phyloP scores from a whole-genome alignment of 441 rosid species.

The Arabidopsis hybrid region DNA sequence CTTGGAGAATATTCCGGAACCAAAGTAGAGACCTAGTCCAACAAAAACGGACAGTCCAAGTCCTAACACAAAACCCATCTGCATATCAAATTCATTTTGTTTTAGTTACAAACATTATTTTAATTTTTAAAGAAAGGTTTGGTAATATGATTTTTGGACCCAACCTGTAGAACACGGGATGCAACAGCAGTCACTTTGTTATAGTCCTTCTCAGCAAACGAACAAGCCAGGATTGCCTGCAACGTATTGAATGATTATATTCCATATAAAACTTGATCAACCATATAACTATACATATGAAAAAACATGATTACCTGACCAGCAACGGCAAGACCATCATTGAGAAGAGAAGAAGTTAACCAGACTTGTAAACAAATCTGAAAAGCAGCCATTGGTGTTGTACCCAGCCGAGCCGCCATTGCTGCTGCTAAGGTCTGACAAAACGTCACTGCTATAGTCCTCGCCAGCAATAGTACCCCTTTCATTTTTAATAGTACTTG shows the following conservation, averaged over 20 bases:
- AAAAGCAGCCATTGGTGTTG: conserved; percentile 76
- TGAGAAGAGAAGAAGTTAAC: conserved; percentile 78
- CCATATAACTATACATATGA: neutral
- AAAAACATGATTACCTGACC: conserved; percentile 59
- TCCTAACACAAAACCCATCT: conserved; percentile 72
- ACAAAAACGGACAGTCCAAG: conserved; percentile 63
- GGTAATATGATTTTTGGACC: conserved; percentile 6
- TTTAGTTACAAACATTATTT: neutral
- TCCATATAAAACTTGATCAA: neutral
- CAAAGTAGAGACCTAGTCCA: conserved; percentile 64
- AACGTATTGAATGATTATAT: conserved; percentile 5
- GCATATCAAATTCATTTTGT: conserved; percentile 25
- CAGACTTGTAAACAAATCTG: conserved; percentile 80
- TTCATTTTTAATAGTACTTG: conserved; percentile 13
- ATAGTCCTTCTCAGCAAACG: conserved; percentile 69
- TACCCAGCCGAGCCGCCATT: conserved; percentile 74
- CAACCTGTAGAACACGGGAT: conserved; percentile 67
- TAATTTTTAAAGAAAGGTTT: no score
- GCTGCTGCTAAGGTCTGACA: conserved; percentile 81
- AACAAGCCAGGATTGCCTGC: conserved; percentile 73
- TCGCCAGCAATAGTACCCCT: conserved; percentile 57
- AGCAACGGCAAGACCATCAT: conserved; percentile 81
- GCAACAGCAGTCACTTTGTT: conserved; percentile 58
- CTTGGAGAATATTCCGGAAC: conserved; percentile 68
- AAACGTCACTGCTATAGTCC: conserved; percentile 73